A percentile compares a stretch with the other conserved stretches of the same genome.
phyloP scores from a whole-genome alignment of 2,329 filamentous ascomycete genomes.

The Diaporthe longicolla region DNA sequence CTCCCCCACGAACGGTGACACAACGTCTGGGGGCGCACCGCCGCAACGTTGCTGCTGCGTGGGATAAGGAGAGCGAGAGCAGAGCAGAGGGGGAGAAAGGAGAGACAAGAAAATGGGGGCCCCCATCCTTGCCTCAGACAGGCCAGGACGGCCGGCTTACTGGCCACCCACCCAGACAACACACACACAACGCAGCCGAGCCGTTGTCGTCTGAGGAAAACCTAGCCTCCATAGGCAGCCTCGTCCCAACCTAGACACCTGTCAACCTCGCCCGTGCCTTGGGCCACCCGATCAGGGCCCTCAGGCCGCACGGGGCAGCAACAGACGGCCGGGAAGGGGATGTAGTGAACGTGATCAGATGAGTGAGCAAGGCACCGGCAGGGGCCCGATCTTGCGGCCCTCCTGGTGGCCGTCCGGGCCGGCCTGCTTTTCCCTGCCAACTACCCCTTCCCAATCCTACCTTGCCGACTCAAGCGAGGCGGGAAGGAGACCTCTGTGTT shows the following conservation, averaged over 20 bases:
- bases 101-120: not conserved
- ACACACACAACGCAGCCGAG: too few relatives aligned
- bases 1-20: conserved; percentile 6
- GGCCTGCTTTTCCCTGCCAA: not conserved
- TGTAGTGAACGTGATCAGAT: not conserved
- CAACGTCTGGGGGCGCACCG: conserved; percentile 14
- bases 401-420: not conserved
- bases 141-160: too few relatives aligned
- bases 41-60: conserved; percentile 28
- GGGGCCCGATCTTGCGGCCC: not conserved
- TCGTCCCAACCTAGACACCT: conserved; percentile 15
- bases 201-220: too few relatives aligned
- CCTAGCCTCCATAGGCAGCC: conserved; percentile 2
- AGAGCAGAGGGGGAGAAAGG: not conserved
- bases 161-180: too few relatives aligned
- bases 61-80: not conserved
- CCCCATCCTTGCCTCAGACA: conserved; percentile 7
- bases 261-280: not conserved
- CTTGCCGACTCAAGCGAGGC: not conserved
- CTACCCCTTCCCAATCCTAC: not conserved
- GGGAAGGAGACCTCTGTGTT: not conserved
- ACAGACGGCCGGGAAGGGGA: not conserved
- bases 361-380: conserved; percentile 9
- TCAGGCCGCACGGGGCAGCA: conserved; percentile 4
- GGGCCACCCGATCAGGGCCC: not conserved